Evolutionary conservation across 2,329 filamentous ascomycete species (phyloP).

Genomic region (Neonectria sp.): DNA sequence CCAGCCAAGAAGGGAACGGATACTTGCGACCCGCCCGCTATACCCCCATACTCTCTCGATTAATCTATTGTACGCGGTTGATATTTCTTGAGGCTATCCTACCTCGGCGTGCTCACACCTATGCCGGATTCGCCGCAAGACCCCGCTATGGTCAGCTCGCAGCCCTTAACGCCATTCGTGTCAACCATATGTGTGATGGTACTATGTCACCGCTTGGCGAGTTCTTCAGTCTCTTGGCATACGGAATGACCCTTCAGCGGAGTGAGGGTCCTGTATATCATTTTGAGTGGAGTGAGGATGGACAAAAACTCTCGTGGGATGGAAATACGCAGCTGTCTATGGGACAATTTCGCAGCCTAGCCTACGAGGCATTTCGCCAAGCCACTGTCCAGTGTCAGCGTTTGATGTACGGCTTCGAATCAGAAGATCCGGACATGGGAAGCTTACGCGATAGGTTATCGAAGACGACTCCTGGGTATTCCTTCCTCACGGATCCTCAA

Average conservation of each 20-base stretch:
- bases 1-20: constrained; percentile 7
- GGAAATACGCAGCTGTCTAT: constrained; percentile 4
- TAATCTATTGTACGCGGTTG: constrained; percentile 20
- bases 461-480: constrained; percentile 14
- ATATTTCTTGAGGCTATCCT: constrained; percentile 16
- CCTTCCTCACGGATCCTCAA: constrained; percentile 15
- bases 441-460: constrained; percentile 4
- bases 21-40: background rate
- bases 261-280: constrained; percentile 1
- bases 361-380: background rate
- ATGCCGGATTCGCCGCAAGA: constrained; percentile 4
- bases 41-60: constrained; percentile 10
- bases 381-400: constrained; percentile 4
- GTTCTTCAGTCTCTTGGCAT: constrained; percentile 15
- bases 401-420: constrained; percentile 11
- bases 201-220: constrained; percentile 3
- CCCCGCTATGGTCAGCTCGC: constrained; percentile 6
- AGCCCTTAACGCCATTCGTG: background rate
- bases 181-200: background rate
- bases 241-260: constrained; percentile 1
- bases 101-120: background rate
- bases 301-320: constrained; percentile 4
- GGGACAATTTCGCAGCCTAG: constrained; percentile 3
- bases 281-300: constrained; percentile 14
- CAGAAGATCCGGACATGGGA: background rate